Evolutionary conservation across 192 early-diverging fungal species (phyloP), one percentile per base, ranked within the genome.

Genomic region (Spizellomyces sp.): DNA sequence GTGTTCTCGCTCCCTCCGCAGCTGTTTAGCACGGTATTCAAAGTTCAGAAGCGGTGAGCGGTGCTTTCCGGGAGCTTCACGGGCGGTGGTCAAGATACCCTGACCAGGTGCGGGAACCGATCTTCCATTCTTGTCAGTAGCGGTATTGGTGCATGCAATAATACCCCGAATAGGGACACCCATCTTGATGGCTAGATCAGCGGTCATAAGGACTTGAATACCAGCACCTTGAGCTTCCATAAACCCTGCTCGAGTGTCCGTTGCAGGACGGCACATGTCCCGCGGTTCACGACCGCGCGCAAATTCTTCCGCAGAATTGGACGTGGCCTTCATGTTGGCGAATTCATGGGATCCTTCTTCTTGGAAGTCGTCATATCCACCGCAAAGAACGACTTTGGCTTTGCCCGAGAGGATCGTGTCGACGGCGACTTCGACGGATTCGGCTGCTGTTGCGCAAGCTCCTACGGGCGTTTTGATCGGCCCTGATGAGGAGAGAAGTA

Each of bases 271-370:
- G 74, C 87, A 92, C 92, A 94, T 95, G 66, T 98, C 96, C 48
- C 80, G 62, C 15, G 92, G 91, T 6, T 91, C 90, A 64, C 96
- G 90, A n/a, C 96, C 96, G 19, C 84, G 82, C 5, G 89, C 92
- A 61, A 93, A 81, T 77, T 98, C 96, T 19, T 93, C 90, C 47
- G 88, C 79, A 45, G 90, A 80, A 76, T 92, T 94, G 76, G 87
- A 89, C 19, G 94, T 94, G 7, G 96, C 96, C 77, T 94, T 95
- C 94, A 98, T 98, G 87, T 93, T 92, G 70, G 92, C 93, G 77
- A 98, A 98, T 80, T 96, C 96, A 71, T 93, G 92, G 1, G 91
- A 92, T 45, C 92, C 93, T 76, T 98, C 94, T 77, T 95, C 95
- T 61, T 91, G 90, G 83, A 94, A 93, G 64, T 94, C 94, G 73